These are phyloP conservation scores for Camellia granthamiana DNA, from an alignment of 148 eudicot species.

Conservation along the genomic window DNA sequence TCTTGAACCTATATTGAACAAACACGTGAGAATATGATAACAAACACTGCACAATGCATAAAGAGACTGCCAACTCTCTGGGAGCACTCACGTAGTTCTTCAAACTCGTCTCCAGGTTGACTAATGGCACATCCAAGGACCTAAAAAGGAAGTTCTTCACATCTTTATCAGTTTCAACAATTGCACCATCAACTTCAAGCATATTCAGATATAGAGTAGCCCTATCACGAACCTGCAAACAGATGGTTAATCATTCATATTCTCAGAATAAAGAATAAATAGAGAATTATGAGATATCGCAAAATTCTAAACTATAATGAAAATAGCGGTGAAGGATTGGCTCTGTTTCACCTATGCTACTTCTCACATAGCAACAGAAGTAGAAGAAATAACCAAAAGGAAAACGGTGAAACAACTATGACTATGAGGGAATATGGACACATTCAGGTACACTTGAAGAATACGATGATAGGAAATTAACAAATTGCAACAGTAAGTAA, in stretches of 20 bases:
- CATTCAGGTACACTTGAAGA: not conserved
- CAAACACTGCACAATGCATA: too few relatives aligned
- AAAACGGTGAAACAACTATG: not conserved
- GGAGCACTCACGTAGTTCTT: too few relatives aligned
- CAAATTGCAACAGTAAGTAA: not conserved
- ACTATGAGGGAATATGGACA: not conserved
- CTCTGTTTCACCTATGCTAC: not conserved
- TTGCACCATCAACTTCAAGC: too few relatives aligned
- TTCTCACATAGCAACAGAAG: not conserved
- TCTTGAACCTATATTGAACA: too few relatives aligned
- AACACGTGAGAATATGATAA: too few relatives aligned
- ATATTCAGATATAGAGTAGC: too few relatives aligned
- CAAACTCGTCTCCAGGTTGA: too few relatives aligned
- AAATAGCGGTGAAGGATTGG: not conserved
- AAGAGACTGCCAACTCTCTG: too few relatives aligned
- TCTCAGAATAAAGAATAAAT: not conserved
- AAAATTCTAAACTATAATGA: not conserved
- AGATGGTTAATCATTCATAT: conserved; percentile 13
- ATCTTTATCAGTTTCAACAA: too few relatives aligned
- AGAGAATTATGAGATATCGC: not conserved
- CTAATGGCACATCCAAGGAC: too few relatives aligned
- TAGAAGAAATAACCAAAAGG: not conserved
- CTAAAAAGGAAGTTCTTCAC: too few relatives aligned
- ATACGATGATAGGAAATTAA: not conserved
- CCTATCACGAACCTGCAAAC: conserved; percentile 9